phyloP scores from a whole-genome alignment of 2,329 filamentous ascomycete genomes.

The Cercospora zeae-maydis region DNA sequence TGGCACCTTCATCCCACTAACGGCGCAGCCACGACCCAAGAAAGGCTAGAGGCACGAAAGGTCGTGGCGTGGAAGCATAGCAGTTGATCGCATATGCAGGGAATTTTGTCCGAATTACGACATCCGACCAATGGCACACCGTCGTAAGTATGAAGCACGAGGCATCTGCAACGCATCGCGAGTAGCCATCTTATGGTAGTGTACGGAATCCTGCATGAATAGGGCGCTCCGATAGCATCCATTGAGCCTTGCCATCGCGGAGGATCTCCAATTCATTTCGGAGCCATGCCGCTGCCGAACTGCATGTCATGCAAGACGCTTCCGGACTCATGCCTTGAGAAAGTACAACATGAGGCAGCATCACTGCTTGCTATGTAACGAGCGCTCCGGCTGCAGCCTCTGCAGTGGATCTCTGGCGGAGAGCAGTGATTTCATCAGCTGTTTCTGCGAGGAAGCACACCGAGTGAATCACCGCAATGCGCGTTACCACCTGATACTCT shows the following conservation, averaged over 20 bases:
- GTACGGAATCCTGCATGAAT: slow-evolving; percentile 1
- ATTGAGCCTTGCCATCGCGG: neutral
- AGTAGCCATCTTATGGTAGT: neutral
- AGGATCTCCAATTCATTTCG: neutral
- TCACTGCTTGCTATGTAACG: neutral
- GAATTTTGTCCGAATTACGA: slow-evolving; percentile 13
- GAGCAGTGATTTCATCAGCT: neutral
- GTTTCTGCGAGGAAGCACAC: neutral
- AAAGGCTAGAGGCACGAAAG: neutral
- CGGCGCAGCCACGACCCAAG: neutral
- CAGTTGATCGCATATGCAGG: neutral
- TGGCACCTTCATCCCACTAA: neutral
- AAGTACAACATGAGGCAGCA: neutral
- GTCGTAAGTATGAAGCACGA: neutral
- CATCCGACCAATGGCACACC: slow-evolving; percentile 14
- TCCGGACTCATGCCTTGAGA: neutral
- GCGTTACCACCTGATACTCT: neutral
- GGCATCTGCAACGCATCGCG: neutral
- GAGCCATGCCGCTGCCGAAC: neutral
- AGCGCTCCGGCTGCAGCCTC: neutral
- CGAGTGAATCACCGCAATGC: neutral
- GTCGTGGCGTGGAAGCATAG: neutral
- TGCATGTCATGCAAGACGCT: neutral
- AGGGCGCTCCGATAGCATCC: slow-evolving; percentile 11
- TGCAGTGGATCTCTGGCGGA: neutral